phyloP scores from a whole-genome alignment of 1,284 basidiomycete species.

The Fomitopsis schrenkii region DNA sequence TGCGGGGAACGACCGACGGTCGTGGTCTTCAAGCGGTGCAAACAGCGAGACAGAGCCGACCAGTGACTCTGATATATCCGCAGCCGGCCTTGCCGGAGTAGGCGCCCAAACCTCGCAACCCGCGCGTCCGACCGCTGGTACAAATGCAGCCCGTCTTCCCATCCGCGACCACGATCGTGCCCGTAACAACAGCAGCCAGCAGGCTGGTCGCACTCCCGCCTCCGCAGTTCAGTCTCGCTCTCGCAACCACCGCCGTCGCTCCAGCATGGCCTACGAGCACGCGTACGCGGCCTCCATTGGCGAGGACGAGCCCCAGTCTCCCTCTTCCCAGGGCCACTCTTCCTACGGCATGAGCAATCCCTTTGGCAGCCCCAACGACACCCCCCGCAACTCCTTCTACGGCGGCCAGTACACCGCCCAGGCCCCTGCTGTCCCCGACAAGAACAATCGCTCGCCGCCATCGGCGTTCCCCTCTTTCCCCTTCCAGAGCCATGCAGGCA shows the following conservation, averaged over 20 bases:
- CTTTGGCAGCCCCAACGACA: constrained; percentile 21
- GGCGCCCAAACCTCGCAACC: constrained; percentile 5
- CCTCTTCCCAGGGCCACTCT: constrained; percentile 6
- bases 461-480: constrained; percentile 48
- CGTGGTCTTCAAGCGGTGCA: constrained; percentile 12
- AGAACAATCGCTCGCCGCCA: constrained; percentile 20
- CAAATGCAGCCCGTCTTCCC: constrained; percentile 1
- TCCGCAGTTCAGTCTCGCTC: constrained; percentile 10
- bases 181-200: constrained; percentile 2
- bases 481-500: constrained; percentile 58
- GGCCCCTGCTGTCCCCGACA: neutral
- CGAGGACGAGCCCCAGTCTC: constrained; percentile 3
- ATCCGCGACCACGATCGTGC: neutral
- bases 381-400: constrained; percentile 20
- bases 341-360: constrained; percentile 13
- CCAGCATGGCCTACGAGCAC: constrained; percentile 19
- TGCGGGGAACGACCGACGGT: constrained; percentile 18
- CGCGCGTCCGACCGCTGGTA: neutral
- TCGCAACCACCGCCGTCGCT: constrained; percentile 21
- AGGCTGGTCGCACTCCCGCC: constrained; percentile 3
- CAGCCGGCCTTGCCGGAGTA: constrained; percentile 13
- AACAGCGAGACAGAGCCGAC: constrained; percentile 16
- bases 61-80: constrained; percentile 25
- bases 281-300: constrained; percentile 10
- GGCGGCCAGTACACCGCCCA: neutral